These are phyloP conservation scores for Selaginella tamariscina DNA, from an alignment of 75 land plant species.

Conservation along the genomic window DNA sequence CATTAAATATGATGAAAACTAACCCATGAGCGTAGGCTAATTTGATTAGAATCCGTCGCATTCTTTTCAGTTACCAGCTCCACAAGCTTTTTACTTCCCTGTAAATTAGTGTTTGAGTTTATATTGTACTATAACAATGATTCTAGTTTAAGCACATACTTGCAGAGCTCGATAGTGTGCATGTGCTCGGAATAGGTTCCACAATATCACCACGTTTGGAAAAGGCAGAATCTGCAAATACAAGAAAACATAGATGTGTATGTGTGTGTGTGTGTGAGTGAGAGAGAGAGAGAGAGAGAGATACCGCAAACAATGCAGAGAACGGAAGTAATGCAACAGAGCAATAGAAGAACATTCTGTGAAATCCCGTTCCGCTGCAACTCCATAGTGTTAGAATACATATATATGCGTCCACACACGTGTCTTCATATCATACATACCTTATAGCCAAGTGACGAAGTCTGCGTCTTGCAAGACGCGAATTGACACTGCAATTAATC, in stretches of 20 bases:
- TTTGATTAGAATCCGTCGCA: conserved; percentile 3
- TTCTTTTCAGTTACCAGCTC: conserved; percentile 16
- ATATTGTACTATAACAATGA: too few relatives aligned
- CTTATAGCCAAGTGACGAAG: conserved; percentile 53
- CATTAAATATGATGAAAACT: neutral
- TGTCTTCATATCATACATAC: conserved; percentile 27
- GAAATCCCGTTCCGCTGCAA: conserved; percentile 51
- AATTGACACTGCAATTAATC: conserved; percentile 38
- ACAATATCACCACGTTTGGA: conserved; percentile 60
- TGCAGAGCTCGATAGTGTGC: conserved; percentile 72
- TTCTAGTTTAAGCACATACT: too few relatives aligned
- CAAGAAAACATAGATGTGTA: neutral
- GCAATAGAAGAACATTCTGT: conserved; percentile 57
- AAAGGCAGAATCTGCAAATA: conserved; percentile 45
- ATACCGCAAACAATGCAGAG: conserved; percentile 42
- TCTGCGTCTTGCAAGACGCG: conserved; percentile 54
- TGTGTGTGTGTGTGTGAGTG: too few relatives aligned
- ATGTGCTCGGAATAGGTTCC: conserved; percentile 60
- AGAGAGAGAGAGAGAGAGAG: conserved; percentile 4
- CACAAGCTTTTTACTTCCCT: conserved; percentile 19
- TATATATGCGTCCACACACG: neutral
- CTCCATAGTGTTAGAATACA: neutral
- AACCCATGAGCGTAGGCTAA: neutral
- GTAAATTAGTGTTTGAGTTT: neutral
- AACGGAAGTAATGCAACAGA: conserved; percentile 60